Evolutionary conservation across 129 eudicot species (phyloP), one percentile per base, ranked within the genome.

Genomic region (Helianthus annuus): DNA sequence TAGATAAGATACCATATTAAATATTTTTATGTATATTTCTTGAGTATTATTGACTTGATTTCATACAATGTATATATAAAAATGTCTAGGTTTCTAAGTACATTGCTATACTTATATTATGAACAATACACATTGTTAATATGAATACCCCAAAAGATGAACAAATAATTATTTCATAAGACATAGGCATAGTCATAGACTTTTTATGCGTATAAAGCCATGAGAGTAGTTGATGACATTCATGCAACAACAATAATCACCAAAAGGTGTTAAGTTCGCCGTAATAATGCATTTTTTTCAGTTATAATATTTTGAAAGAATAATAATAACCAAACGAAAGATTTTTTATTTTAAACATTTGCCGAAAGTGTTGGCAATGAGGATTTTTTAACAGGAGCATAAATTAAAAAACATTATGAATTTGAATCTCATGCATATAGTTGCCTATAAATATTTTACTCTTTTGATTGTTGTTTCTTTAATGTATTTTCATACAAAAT

Each of bases 221-320:
- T 29, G 14, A 65, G 48, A 75, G 73, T 75, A 19, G 79, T 75
- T 75, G 66, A 55, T 72, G 76, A 72, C 48, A 53, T 40, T 75
- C 58, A 75, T 64, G 78, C 42, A 14, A 54, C 32, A 17, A 29
- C 16, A 19, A 52, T 48, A 73, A 53, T 40, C 11, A 65, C 44
- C 16, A 70, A 70, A 55, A 55, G 65, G 7, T 54, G 75, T 71
- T 63, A 56, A 71, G 32, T 72, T 45, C 59, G 69, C 76, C 69
- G 76, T 60, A 58, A 59, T 45, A 59, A 27, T 22, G 32, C 46
- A 9, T 39, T 42, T 8, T 8, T 9, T 42, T 58, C 27, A 36
- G 48, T 12, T 49, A 54, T 54, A 54, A 54, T 54, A 54, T 54
- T 54, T 7, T 4, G 29, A 16, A 54, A 54, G 16, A 54, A 42